Percentiles rank a stretch among this genome's conserved stretches.
Conservation (phyloP, 345 rosid genomes). For the Arabis alpina region DNA sequence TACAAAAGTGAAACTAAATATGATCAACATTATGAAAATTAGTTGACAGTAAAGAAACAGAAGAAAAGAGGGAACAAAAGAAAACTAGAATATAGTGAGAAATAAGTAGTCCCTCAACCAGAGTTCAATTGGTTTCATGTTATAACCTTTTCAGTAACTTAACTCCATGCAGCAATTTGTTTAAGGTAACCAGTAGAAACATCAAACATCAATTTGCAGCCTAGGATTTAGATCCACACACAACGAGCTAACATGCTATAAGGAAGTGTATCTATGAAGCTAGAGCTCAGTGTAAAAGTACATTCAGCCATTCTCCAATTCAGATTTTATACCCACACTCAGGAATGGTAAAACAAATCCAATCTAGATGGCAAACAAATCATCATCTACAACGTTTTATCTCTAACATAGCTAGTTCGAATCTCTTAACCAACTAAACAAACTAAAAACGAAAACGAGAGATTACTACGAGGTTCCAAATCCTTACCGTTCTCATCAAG, state of each 20-base stretch:
- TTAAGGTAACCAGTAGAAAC: background rate
- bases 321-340: background rate
- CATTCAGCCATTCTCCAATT: conserved; percentile 5
- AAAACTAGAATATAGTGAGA: background rate
- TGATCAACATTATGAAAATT: conserved; percentile 18
- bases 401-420: conserved; percentile 2
- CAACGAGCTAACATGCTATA: background rate
- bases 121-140: background rate
- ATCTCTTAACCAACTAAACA: background rate
- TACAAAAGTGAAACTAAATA: conserved; percentile 23
- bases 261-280: too few relatives aligned
- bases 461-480: background rate
- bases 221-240: background rate
- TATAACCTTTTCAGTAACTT: background rate
- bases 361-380: conserved; percentile 1
- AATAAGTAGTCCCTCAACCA: background rate
- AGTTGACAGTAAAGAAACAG: background rate
- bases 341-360: background rate
- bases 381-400: background rate
- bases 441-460: background rate
- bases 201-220: conserved; percentile 9
- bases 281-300: background rate
- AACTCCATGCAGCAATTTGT: background rate
- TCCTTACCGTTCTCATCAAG: conserved; percentile 55
- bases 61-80: background rate